Conservation (phyloP, 495 filamentous ascomycete species). For the Penicillium cosmopolitanum region DNA sequence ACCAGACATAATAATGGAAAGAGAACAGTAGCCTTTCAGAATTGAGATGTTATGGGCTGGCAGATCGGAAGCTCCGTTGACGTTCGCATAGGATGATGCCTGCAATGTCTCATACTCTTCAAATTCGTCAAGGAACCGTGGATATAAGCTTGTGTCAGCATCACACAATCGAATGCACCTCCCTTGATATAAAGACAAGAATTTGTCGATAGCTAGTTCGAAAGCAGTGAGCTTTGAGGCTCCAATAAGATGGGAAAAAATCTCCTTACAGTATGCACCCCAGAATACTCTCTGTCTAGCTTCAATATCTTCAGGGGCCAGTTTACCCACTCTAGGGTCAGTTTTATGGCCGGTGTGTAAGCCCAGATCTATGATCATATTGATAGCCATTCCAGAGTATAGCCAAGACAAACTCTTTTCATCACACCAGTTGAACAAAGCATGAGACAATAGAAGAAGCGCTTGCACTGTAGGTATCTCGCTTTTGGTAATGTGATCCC, state of each 20-base stretch:
- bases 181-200: slow-evolving; percentile 43
- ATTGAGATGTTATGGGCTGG: slow-evolving; percentile 29
- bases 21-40: slow-evolving; percentile 28
- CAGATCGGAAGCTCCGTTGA: slow-evolving; percentile 20
- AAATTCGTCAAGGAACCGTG: no score
- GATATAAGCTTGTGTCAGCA: no score
- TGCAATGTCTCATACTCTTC: no score
- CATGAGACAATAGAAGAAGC: slow-evolving; percentile 32
- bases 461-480: slow-evolving; percentile 36
- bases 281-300: slow-evolving; percentile 46
- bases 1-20: slow-evolving; percentile 29
- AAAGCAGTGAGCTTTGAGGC: no score
- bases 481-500: slow-evolving; percentile 23
- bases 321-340: slow-evolving; percentile 16
- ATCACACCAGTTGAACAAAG: slow-evolving; percentile 30
- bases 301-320: slow-evolving; percentile 38
- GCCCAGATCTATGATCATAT: slow-evolving; percentile 46
- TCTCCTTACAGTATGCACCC: slow-evolving; percentile 30
- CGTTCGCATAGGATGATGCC: no score
- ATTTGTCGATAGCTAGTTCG: slow-evolving; percentile 36
- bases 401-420: slow-evolving; percentile 38
- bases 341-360: slow-evolving; percentile 32
- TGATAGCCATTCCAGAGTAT: slow-evolving; percentile 39
- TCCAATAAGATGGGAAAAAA: no score
- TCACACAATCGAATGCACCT: no score